Evolutionary conservation across 352 stramenopile species (phyloP), one percentile per base, ranked within the genome.

Genomic region (Phytophthora chlamydospora): DNA sequence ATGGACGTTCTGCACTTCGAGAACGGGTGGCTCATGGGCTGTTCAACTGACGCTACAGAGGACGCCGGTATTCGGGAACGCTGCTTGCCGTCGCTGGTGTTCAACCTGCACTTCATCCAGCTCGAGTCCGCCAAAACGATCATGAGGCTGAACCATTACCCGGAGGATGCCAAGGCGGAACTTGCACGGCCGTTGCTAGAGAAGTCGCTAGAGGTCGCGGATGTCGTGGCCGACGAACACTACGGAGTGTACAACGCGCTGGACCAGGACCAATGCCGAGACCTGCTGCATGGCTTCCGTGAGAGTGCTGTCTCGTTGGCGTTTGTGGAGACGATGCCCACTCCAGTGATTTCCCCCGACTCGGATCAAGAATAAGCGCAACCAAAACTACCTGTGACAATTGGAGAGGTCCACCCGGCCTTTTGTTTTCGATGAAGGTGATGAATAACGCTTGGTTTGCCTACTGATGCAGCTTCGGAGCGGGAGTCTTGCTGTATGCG

Each of bases 1-100:
- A 49, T 89, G n/a, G 83, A 90, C 33, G 83, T 76, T 33, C 71
- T 95, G 44, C 81, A 92, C 38, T 95, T 95, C 59, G 84, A 91
- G 54, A 73, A 89, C 19, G 87, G 81, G 10, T 95, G 87, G 87
- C 69, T 93, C 41, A 38, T 73, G 27, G 50, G 68, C n/a, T 90
- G 83, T 46, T 75, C 67, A 19, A 73, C 74, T 10, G 67, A 80
- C 47, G 66, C 67, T 12, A 61, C 66, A 14, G 78, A 83, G 44
- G 77, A 90, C 33, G 58, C 55, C 13, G 61, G 46, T 7, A 65
- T 91, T 33, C 76, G 81, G 0, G 59, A 78, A 42, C 53, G 69
- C 40, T 95, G 87, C 56, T 66, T 95, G 52, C 87, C 87, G 27
- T 57, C 76, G 14, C 44, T 93, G 6, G 83, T 89, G 14, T 87